These are phyloP conservation scores for Boletus vinaceobasis DNA, from an alignment of 768 basidiomycete species.

Conservation along the genomic window DNA sequence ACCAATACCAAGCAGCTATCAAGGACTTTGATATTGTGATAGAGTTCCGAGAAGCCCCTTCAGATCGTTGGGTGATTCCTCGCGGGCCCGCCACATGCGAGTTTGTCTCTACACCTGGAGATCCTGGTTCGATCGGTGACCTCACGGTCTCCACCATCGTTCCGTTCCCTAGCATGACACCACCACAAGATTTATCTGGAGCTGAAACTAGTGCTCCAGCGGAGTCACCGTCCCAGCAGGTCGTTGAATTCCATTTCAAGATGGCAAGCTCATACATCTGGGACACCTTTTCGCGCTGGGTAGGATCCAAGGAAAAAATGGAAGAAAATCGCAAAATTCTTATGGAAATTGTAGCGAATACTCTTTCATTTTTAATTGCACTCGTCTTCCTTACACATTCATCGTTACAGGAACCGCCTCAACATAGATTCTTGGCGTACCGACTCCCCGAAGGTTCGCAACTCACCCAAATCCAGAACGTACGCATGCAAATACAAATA, in stretches of 20 bases:
- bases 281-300: constrained; percentile 61
- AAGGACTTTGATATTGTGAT: constrained; percentile 72
- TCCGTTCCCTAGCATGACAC: constrained; percentile 37
- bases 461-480: constrained; percentile 57
- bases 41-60: constrained; percentile 61
- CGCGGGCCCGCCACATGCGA: constrained; percentile 55
- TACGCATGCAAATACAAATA: constrained; percentile 28
- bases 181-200: constrained; percentile 8
- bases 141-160: constrained; percentile 44
- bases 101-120: constrained; percentile 23
- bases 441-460: constrained; percentile 54
- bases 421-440: constrained; percentile 54
- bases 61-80: constrained; percentile 68
- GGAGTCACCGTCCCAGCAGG: constrained; percentile 26
- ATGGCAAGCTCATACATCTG: constrained; percentile 48
- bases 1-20: constrained; percentile 30
- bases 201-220: constrained; percentile 9
- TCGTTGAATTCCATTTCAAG: constrained; percentile 47
- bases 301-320: constrained; percentile 52
- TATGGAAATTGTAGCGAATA: constrained; percentile 40
- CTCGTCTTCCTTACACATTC: neutral
- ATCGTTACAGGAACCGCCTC: constrained; percentile 36
- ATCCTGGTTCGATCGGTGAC: constrained; percentile 22
- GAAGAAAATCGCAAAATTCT: constrained; percentile 46
- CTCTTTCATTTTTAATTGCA: neutral